These are phyloP conservation scores for Colletotrichum paranaense DNA, from an alignment of 2,329 filamentous ascomycete species.

Conservation along the genomic window DNA sequence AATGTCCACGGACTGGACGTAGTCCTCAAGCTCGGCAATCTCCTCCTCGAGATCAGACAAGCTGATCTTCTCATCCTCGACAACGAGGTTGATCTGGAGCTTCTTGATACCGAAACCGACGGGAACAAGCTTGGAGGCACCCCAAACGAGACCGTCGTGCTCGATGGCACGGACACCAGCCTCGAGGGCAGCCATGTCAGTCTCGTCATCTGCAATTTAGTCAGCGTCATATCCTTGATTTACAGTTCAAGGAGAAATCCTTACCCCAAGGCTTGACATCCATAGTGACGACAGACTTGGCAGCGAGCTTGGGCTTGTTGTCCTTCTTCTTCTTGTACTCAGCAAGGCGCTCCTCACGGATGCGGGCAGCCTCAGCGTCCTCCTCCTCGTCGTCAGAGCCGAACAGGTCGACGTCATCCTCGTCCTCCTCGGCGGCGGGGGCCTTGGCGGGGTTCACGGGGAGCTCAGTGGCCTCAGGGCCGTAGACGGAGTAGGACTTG, in stretches of 20 bases:
- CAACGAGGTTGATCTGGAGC: conserved; percentile 97
- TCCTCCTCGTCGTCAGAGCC: conserved; percentile 94
- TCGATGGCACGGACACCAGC: conserved; percentile 83
- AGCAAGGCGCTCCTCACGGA: conserved; percentile 90
- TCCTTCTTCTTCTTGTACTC: conserved; percentile 99
- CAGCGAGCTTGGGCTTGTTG: conserved; percentile 87
- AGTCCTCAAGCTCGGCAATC: conserved; percentile 88
- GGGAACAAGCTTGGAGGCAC: conserved; percentile 86
- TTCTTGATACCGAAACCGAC: conserved; percentile 99
- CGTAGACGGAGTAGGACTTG: conserved; percentile 90
- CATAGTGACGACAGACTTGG: conserved; percentile 95
- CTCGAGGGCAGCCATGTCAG: conserved; percentile 87
- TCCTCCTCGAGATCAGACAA: conserved; percentile 86
- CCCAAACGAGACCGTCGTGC: conserved; percentile 96
- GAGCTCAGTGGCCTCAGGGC: conserved; percentile 82
- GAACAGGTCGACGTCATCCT: conserved; percentile 93
- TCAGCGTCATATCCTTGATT: conserved; percentile 38
- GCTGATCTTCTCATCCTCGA: conserved; percentile 97
- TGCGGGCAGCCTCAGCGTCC: conserved; percentile 83
- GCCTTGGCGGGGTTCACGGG: conserved; percentile 90
- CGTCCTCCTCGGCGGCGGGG: conserved; percentile 75
- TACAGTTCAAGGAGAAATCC: conserved; percentile 48
- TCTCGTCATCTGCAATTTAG: conserved; percentile 80
- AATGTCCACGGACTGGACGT: conserved; percentile 94
- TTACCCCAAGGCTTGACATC: conserved; percentile 99